Base-by-base conservation (phyloP, 2,329 filamentous ascomycete genomes). In the Emydomyces testavorans region DNA sequence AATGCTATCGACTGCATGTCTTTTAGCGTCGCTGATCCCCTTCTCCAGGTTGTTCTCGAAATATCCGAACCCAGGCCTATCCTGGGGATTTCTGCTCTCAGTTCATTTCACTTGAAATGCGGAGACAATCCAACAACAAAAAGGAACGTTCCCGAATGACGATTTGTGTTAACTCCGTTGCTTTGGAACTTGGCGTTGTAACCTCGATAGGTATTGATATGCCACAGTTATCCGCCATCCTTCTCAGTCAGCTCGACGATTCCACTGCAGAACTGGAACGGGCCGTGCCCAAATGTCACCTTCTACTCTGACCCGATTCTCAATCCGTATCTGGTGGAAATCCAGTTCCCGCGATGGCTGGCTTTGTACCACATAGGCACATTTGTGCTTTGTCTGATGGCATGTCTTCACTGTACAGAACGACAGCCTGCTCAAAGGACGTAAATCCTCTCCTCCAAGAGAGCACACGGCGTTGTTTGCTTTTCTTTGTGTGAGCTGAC, bases 21-120 rank as follows among this genome's bases (percentile, higher is more conserved):
- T 21, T 11, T 21, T 35, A 21, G 28, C 21, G 28, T 21, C 24
- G 47, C 34, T 34, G 39, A 45, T 44, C 47, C 31, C n/a, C 23
- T 43, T 49, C 47, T 38, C 39, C 35, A 49, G 38, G 32, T 38
- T 45, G 21, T 49, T 45, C 47, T 49, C 34, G 47, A 49, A 49
- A 44, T 44, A 49, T 44, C 47, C 39, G 41, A 45, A 16, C 26
- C 28, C n/a, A 21, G 43, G 7, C 37, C 11, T 24, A 34, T 7
- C 28, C 20, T 18, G 39, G 32, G 24, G 7, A 20, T 24, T 31
- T n/a, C n/a, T 21, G 40, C 26, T 39, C 35, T 24, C 11, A 24
- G 29, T 16, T 44, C 24, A 28, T 41, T 36, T 48, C 11, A 4
- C 23, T 10, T 6, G 11, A 21, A 43, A 20, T 49, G 47, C 46